Evolutionary conservation across 805 yeast species (phyloP).

Genomic region (Kurtzmaniella fragi): DNA sequence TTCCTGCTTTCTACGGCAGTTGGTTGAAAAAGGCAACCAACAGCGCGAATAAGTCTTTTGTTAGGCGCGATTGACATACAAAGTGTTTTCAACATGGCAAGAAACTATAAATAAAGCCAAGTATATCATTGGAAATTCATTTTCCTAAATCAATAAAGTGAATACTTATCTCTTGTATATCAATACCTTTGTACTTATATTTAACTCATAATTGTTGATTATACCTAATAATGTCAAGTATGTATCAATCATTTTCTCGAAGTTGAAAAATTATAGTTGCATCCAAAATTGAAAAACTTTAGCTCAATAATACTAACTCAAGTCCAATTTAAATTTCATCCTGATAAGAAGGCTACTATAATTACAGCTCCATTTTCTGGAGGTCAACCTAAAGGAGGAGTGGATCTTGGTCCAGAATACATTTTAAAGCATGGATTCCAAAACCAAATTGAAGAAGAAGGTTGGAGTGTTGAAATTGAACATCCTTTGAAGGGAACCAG

Average conservation of each 20-base stretch:
- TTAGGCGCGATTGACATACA: no score
- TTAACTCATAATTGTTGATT: no score
- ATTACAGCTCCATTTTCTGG: slow-evolving; percentile 92
- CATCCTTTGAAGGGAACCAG: slow-evolving; percentile 51
- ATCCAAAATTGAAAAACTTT: neutral
- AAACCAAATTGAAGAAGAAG: slow-evolving; percentile 56
- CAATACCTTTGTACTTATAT: no score
- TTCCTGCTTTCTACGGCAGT: neutral
- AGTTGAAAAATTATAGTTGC: neutral
- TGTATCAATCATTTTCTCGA: no score
- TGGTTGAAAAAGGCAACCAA: slow-evolving; percentile 1
- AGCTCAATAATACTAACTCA: neutral
- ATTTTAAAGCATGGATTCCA: slow-evolving; percentile 69
- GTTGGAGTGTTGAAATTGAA: slow-evolving; percentile 59
- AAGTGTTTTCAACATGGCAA: no score
- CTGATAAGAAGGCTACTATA: slow-evolving; percentile 55
- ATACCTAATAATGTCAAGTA: no score
- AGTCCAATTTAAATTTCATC: slow-evolving; percentile 50
- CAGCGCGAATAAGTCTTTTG: neutral
- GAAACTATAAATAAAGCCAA: no score
- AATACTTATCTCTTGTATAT: no score
- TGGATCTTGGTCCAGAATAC: slow-evolving; percentile 88
- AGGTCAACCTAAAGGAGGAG: slow-evolving; percentile 93
- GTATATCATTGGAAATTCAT: no score
- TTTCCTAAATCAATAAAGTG: no score